Evolutionary conservation across 306 rosid species (phyloP), one percentile per base, ranked within the genome.

Genomic region (Mimosa pudica): DNA sequence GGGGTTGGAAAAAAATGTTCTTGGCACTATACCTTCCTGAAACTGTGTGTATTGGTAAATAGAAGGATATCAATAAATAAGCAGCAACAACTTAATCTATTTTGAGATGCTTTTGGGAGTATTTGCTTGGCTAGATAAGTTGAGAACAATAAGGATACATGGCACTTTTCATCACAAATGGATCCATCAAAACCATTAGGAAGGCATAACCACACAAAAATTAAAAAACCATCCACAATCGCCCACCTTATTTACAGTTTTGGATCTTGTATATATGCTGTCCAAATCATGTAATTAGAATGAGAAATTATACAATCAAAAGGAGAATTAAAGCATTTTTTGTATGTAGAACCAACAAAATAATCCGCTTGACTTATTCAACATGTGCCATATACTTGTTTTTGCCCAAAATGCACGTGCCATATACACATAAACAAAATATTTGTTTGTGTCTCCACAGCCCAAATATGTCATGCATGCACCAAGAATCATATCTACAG

Each of bases 111-210:
- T 24, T 24, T 24, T 24, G 30, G 30, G 30, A 24, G 30, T 24
- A 24, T 24, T 24, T 24, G 30, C 30, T 24, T 24, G 30, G 30
- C 30, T 24, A 24, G 30, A 24, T 24, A 24, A 1, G 30, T 24
- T 24, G 47, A 62, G 61, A 71, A 74, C 67, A 83, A 64, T 62
- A 47, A 74, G 58, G 79, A 52, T 62, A 70, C 20, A 70, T 20
- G 74, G 24, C 58, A 70, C 8, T 51, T 68, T 77, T 77, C 74
- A 72, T 84, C 65, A 72, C 51, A 58, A 74, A 61, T 30, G 58
- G 12, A 38, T 48, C 7, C 4, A 58, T 33, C 10, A 7, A 60
- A 71, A 73, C 18, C 16, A 20, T 42, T 8, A 12, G 14, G 62
- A 65, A 76, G 73, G 71, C 68, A 74, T n/a, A 20, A 33, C 71